Base-by-base conservation (phyloP, 139 green algal genomes). In the Chlamydomonas asymmetrica region DNA sequence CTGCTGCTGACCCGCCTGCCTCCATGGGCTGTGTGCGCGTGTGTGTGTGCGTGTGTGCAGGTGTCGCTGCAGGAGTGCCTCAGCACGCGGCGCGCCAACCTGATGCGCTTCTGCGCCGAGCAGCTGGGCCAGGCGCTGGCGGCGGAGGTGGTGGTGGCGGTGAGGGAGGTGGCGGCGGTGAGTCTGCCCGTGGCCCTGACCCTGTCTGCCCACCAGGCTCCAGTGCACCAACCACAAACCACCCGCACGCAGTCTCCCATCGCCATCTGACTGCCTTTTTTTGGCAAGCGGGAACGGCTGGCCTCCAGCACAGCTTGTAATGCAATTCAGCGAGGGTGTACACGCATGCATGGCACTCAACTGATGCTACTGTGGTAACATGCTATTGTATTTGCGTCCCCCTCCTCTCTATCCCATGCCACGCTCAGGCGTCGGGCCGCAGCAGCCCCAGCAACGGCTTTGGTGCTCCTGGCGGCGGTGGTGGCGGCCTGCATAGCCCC, bases 141-240 rank as follows among this genome's bases (percentile, higher is more conserved):
- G 57, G 39, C 4, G 29, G 6, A 68, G 20, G 70, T 76, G 40
- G 67, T 76, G 70, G 39, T 3, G 29, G 6, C 59, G 20, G 70
- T 76, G 40, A 76, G 67, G 70, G 32, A 68, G 70, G 70, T 76
- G 69, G n/a, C 52, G 25, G 3, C 10, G 38, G 63, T 25, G 39
- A 20, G 64, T 6, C 34, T 31, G 13, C 35, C 3, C 6, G 35
- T 34, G 29, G 34, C 16, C 35, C 34, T 13, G 25, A n/a, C 35
- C 35, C 34, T 34, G 60, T 34, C 10, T 13, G 2, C n/a, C n/a
- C n/a, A n/a, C n/a, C n/a, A n/a, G n/a, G n/a, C n/a, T n/a, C n/a
- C n/a, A n/a, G n/a, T n/a, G n/a, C n/a, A n/a, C n/a, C n/a, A n/a
- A n/a, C n/a, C n/a, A n/a, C n/a, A n/a, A n/a, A n/a, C n/a, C n/a